These are phyloP conservation scores for Lindgomyces ingoldianus DNA, from an alignment of 495 filamentous ascomycete genomes.

Conservation along the genomic window DNA sequence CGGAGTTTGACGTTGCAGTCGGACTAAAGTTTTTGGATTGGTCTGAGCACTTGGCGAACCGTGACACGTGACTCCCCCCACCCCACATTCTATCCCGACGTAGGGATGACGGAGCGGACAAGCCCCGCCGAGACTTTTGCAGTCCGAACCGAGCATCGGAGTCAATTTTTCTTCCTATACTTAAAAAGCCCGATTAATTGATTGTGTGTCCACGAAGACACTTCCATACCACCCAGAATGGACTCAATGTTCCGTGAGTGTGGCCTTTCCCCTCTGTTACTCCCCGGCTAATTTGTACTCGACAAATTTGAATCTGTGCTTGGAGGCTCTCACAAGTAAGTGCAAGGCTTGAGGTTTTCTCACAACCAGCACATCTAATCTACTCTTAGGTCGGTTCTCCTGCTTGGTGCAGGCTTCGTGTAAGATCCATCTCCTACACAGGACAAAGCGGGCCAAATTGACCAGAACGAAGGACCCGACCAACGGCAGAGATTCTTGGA, in stretches of 20 bases:
- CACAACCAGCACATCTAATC: constrained; percentile 7
- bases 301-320: constrained; percentile 26
- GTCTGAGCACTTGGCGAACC: neutral
- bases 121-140: constrained; percentile 6
- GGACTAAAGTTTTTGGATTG: neutral
- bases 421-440: constrained; percentile 5
- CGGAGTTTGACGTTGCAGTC: neutral
- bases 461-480: constrained; percentile 54
- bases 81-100: neutral
- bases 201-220: neutral
- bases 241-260: constrained; percentile 23
- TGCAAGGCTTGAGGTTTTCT: neutral
- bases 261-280: neutral
- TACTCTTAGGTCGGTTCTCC: constrained; percentile 53
- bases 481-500: constrained; percentile 75
- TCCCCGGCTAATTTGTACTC: constrained; percentile 1
- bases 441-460: neutral
- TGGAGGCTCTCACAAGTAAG: constrained; percentile 15
- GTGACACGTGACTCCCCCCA: neutral
- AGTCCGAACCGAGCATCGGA: constrained; percentile 18
- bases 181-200: neutral
- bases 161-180: constrained; percentile 12
- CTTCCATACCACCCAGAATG: constrained; percentile 12
- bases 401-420: constrained; percentile 79
- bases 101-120: constrained; percentile 19